Base-by-base conservation (phyloP, 1,284 basidiomycete genomes). In the Ceratobasidium sp. region DNA sequence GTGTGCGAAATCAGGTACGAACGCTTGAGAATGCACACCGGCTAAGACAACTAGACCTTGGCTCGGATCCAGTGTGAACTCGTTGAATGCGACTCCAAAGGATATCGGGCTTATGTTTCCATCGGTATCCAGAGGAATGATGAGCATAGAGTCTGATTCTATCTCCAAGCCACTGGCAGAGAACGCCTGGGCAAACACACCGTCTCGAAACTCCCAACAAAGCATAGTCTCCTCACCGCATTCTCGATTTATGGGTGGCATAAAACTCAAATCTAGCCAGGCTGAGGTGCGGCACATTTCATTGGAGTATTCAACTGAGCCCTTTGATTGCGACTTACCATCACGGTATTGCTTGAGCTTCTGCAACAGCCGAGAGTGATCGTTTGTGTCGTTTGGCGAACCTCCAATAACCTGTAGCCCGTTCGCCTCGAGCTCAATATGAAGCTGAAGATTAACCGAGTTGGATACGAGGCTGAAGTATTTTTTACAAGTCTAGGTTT, bases 141-240 rank as follows among this genome's bases (percentile, higher is more conserved):
- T 3, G 28, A 26, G 49, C 7, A 69, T 9, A 28, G 67, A 23
- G n/a, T 69, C 44, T 23, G 67, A 23, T 3, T 28, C 6, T 7
- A 2, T 4, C 10, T 3, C n/a, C 13, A 3, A 3, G 15, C 49
- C n/a, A 53, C 23, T 53, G 46, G 12, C 18, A 33, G 67, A 23
- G 44, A 53, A 69, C 26, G 67, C 67, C 20, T 51, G 10, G 49
- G 49, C 49, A 42, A 69, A 69, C 5, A 28, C n/a, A 53, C 49
- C 49, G 4, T 69, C 67, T 26, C 67, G 44, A 10, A 69, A 26
- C 49, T 69, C 67, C 67, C 67, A 69, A 6, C 51, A 28, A 6
- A 18, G 12, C 26, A 69, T 26, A 40, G 13, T 44, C 23, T 69
- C 23, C 7, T 53, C 39, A 3, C 28, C n/a, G 44, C 23, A 12